phyloP scores from a whole-genome alignment of 495 filamentous ascomycete genomes.

The Penicillium paxilli region DNA sequence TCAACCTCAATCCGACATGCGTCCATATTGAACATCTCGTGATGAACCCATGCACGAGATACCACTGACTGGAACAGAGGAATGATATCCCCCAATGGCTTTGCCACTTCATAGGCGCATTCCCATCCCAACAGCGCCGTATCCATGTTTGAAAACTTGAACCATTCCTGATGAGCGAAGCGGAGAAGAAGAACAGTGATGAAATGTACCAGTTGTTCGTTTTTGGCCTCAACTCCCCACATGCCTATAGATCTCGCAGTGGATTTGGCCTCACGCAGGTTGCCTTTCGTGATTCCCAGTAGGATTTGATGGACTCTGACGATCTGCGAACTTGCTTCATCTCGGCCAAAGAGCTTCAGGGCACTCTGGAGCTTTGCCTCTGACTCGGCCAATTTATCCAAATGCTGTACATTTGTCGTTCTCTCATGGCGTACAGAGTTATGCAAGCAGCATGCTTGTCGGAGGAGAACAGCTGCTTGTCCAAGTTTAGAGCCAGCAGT shows the following conservation, averaged over 20 bases:
- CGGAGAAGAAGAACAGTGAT: constrained; percentile 12
- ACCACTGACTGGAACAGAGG: constrained; percentile 20
- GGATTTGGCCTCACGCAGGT: constrained; percentile 4
- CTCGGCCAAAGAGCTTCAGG: constrained; percentile 16
- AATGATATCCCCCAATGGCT: constrained; percentile 10
- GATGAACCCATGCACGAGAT: constrained; percentile 11
- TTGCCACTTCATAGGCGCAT: constrained; percentile 14
- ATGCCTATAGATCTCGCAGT: constrained; percentile 19
- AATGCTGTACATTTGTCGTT: neutral
- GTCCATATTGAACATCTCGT: constrained; percentile 16
- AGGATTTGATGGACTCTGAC: constrained; percentile 23
- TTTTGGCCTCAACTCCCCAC: constrained; percentile 18
- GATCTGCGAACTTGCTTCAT: constrained; percentile 20
- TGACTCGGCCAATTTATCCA: constrained; percentile 8
- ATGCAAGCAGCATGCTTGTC: constrained; percentile 23
- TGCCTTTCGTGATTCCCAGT: constrained; percentile 15
- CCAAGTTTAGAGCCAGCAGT: constrained; percentile 12
- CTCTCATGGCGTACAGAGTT: constrained; percentile 7
- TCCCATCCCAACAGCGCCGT: constrained; percentile 12
- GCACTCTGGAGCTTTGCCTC: constrained; percentile 13
- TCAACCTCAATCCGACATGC: constrained; percentile 8
- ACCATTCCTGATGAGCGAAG: constrained; percentile 19
- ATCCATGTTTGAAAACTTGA: constrained; percentile 18
- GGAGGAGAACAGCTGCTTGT: constrained; percentile 23
- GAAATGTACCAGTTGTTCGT: constrained; percentile 17